phyloP scores from a whole-genome alignment of 371 early-diverging fungal species.

The Mucor piriformis region DNA sequence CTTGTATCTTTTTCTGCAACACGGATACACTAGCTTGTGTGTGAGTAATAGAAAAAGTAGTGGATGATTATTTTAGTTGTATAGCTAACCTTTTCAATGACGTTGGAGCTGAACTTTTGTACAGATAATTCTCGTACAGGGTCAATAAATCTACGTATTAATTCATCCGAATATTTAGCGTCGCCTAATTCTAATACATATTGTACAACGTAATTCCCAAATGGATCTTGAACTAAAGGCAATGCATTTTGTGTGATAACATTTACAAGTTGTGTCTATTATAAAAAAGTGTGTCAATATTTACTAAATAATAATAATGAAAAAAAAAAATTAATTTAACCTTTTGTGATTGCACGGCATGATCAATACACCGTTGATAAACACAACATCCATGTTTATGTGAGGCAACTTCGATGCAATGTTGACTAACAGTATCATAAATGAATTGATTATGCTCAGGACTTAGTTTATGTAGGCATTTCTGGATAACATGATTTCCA shows the following conservation, averaged over 20 bases:
- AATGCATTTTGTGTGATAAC: conserved; percentile 82
- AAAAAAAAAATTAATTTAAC: conserved; percentile 13
- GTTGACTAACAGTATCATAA: conserved; percentile 83
- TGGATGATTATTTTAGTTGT: neutral
- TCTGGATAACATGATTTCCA: conserved; percentile 98
- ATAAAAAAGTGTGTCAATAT: neutral
- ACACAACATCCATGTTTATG: conserved; percentile 99
- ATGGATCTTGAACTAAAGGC: conserved; percentile 88
- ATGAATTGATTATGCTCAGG: conserved; percentile 85
- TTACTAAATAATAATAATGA: neutral
- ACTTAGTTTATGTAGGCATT: conserved; percentile 82
- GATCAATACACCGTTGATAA: conserved; percentile 94
- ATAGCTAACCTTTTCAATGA: conserved; percentile 78
- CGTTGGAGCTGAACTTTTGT: conserved; percentile 93
- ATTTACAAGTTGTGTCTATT: conserved; percentile 67
- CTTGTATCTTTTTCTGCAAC: conserved; percentile 73
- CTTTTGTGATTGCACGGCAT: conserved; percentile 73
- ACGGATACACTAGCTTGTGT: conserved; percentile 79
- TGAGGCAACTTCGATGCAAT: conserved; percentile 88
- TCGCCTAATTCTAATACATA: conserved; percentile 87
- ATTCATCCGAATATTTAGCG: conserved; percentile 61
- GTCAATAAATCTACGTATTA: conserved; percentile 76
- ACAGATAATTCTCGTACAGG: conserved; percentile 79
- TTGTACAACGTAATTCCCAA: conserved; percentile 98
- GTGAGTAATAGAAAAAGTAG: neutral